Evolutionary conservation across 345 rosid species (phyloP).

Genomic region (Fremontodendron californicum): DNA sequence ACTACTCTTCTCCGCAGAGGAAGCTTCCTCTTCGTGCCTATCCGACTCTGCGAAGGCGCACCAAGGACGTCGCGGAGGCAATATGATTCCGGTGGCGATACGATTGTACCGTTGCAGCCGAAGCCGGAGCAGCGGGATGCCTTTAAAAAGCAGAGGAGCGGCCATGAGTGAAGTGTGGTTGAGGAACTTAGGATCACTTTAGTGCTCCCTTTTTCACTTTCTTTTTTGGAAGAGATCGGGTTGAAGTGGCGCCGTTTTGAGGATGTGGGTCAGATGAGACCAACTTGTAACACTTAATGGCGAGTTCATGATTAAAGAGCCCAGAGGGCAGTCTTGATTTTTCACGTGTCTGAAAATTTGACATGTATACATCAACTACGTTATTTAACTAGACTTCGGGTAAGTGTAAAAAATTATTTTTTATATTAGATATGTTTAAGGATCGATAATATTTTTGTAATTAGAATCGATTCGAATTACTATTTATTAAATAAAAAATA

Average conservation of each 20-base stretch:
- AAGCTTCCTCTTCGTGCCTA: constrained; percentile 32
- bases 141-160: constrained; percentile 37
- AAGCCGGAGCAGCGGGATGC: constrained; percentile 35
- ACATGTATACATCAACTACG: no score
- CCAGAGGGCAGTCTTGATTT: no score
- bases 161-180: constrained; percentile 34
- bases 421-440: no score
- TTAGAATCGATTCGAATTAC: no score
- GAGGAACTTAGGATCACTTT: neutral
- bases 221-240: neutral
- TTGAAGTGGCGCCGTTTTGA: neutral
- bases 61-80: constrained; percentile 29
- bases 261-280: neutral
- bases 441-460: no score
- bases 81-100: constrained; percentile 24
- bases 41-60: constrained; percentile 38
- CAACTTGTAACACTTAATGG: no score
- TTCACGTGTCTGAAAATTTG: no score
- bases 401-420: no score
- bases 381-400: no score
- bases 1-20: constrained; percentile 29
- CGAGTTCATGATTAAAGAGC: no score
- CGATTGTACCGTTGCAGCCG: constrained; percentile 28
- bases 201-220: neutral
- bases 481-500: no score